phyloP scores from a whole-genome alignment of 2,329 filamentous ascomycete genomes.

The Nigrograna mackinnonii region DNA sequence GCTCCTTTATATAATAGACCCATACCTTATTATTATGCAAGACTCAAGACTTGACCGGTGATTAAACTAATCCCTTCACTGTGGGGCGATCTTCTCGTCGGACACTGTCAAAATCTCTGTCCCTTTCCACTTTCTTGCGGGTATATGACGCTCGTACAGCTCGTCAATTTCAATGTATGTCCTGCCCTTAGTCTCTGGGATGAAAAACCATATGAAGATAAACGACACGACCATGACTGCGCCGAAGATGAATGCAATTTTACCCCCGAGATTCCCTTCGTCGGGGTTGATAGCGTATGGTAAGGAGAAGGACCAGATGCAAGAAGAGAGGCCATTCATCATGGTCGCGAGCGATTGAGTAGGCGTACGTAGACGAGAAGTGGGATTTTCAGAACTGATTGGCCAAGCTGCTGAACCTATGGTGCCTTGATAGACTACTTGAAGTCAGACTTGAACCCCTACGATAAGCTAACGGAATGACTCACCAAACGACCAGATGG shows the following conservation, averaged over 20 bases:
- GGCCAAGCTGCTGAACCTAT: constrained; percentile 89
- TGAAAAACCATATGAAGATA: constrained; percentile 75
- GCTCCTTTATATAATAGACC: too few species aligned
- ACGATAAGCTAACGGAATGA: too few species aligned
- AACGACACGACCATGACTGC: constrained; percentile 76
- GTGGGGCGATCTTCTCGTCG: constrained; percentile 3
- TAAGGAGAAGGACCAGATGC: constrained; percentile 40
- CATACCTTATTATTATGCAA: too few species aligned
- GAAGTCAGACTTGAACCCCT: background rate
- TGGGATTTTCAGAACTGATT: constrained; percentile 79
- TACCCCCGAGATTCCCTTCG: constrained; percentile 68
- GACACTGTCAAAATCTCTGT: constrained; percentile 12
- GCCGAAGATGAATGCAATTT: constrained; percentile 82
- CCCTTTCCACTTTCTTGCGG: constrained; percentile 13
- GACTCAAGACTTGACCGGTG: too few species aligned
- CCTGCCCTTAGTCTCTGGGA: constrained; percentile 76
- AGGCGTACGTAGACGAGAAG: constrained; percentile 81
- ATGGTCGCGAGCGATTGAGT: constrained; percentile 42
- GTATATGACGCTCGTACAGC: constrained; percentile 10
- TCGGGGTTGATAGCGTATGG: constrained; percentile 45
- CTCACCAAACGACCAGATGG: constrained; percentile 31
- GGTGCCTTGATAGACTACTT: constrained; percentile 72
- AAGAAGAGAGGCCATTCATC: constrained; percentile 17
- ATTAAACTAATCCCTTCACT: too few species aligned
- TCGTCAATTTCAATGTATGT: constrained; percentile 63